Percentiles rank a stretch among this genome's conserved stretches.
Evolutionary conservation across 177 flowering plant species (phyloP).

Genomic region (Vitis hybrid): DNA sequence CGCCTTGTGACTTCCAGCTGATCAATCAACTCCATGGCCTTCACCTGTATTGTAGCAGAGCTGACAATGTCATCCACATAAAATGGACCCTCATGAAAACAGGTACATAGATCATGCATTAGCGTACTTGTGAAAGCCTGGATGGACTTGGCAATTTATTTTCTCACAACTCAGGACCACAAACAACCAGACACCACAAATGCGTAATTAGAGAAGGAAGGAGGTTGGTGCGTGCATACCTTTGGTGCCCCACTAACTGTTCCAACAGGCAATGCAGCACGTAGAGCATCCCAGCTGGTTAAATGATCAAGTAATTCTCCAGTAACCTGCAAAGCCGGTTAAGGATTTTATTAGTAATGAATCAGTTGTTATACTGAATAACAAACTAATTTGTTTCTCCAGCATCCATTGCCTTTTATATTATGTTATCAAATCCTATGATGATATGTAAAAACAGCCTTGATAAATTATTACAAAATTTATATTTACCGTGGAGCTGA

Average conservation of each 20-base stretch:
- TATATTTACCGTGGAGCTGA: constrained; percentile 85
- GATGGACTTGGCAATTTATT: not conserved
- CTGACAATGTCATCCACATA: not conserved
- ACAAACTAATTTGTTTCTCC: not conserved
- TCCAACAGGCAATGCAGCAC: constrained; percentile 96
- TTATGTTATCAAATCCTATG: no score
- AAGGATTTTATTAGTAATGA: not conserved
- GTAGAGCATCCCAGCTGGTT: constrained; percentile 88
- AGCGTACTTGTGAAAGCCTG: no score
- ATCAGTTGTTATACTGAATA: not conserved
- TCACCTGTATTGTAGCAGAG: constrained; percentile 57
- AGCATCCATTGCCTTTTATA: not conserved
- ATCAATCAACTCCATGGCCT: constrained; percentile 93
- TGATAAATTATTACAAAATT: not conserved
- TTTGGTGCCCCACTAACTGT: constrained; percentile 99
- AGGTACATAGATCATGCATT: not conserved
- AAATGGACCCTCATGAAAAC: not conserved
- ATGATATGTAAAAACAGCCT: no score
- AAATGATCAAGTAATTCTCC: constrained; percentile 81
- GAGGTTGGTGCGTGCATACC: constrained; percentile 34
- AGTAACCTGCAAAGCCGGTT: constrained; percentile 58
- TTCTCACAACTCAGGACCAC: not conserved
- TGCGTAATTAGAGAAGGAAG: not conserved
- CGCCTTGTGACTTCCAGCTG: constrained; percentile 75
- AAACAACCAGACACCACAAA: not conserved